Percentiles rank a stretch among this genome's conserved stretches.
These are phyloP conservation scores for Pseudogymnoascus sp. DNA, from an alignment of 2,329 filamentous ascomycete genomes.

Conservation along the genomic window DNA sequence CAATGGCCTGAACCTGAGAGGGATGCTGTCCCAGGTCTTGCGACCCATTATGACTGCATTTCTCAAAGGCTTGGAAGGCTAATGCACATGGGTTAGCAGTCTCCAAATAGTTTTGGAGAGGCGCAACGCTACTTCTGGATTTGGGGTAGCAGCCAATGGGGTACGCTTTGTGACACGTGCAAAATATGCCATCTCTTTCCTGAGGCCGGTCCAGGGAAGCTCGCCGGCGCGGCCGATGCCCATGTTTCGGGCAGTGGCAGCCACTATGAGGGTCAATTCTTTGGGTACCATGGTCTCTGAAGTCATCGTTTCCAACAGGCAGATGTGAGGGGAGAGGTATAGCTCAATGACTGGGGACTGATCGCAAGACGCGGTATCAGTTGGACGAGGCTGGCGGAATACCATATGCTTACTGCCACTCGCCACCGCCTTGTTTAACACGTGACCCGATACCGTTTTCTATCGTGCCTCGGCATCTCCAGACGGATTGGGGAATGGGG, in stretches of 20 bases:
- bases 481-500: neutral
- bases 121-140: neutral
- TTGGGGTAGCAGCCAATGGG: slow-evolving; percentile 29
- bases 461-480: slow-evolving; percentile 4
- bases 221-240: slow-evolving; percentile 76
- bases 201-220: slow-evolving; percentile 84
- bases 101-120: slow-evolving; percentile 11
- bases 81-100: slow-evolving; percentile 1
- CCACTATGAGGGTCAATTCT: slow-evolving; percentile 84
- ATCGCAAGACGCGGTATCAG: neutral
- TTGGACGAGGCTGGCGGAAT: neutral
- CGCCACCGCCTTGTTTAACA: neutral
- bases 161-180: slow-evolving; percentile 75
- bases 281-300: slow-evolving; percentile 14
- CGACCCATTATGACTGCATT: slow-evolving; percentile 95
- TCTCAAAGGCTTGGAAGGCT: slow-evolving; percentile 26
- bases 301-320: neutral
- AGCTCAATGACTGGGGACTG: neutral
- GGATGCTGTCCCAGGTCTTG: slow-evolving; percentile 93
- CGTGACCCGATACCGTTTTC: neutral
- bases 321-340: neutral
- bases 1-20: slow-evolving; percentile 68
- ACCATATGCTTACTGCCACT: slow-evolving; percentile 1
- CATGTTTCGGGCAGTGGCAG: slow-evolving; percentile 74
- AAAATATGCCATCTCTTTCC: slow-evolving; percentile 92